Conservation (phyloP, 2,329 filamentous ascomycete species). For the Aspergillus carbonarius region DNA sequence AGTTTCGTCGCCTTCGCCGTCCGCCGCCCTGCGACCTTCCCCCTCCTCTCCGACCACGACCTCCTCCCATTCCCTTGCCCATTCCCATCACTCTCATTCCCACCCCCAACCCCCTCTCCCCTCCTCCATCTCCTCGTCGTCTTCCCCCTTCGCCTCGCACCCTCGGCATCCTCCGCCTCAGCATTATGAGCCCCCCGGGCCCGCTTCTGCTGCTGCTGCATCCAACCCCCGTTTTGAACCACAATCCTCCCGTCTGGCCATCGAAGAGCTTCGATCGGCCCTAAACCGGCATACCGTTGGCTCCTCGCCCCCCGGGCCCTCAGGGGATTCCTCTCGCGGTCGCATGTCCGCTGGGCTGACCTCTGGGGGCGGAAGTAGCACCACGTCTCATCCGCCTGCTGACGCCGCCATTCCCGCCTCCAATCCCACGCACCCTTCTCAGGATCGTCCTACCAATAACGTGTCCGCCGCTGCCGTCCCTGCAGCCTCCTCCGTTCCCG, state of each 20-base stretch:
- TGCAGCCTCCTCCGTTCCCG: slow-evolving; percentile 16
- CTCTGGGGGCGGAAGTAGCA: slow-evolving; percentile 31
- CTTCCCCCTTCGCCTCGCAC: slow-evolving; percentile 13
- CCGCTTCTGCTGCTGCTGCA: slow-evolving; percentile 19
- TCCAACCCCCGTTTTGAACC: slow-evolving; percentile 30
- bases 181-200: slow-evolving; percentile 33
- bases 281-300: slow-evolving; percentile 41
- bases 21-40: slow-evolving; percentile 37
- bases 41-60: slow-evolving; percentile 25
- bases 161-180: slow-evolving; percentile 16
- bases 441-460: slow-evolving; percentile 11
- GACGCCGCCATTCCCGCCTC: slow-evolving; percentile 13
- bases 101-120: slow-evolving; percentile 8
- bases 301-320: slow-evolving; percentile 31
- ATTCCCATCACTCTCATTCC: slow-evolving; percentile 21
- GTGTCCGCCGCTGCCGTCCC: slow-evolving; percentile 14
- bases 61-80: slow-evolving; percentile 11
- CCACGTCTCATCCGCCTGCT: slow-evolving; percentile 19
- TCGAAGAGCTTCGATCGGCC: slow-evolving; percentile 43
- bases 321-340: slow-evolving; percentile 35
- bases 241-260: slow-evolving; percentile 37
- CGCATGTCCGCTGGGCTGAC: slow-evolving; percentile 36
- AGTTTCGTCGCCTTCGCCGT: slow-evolving; percentile 44
- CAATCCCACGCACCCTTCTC: slow-evolving; percentile 9
- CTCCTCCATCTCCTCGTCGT: slow-evolving; percentile 14